Conservation (phyloP, 2,329 filamentous ascomycete genomes). For the Penicillium aurantiogriseum region DNA sequence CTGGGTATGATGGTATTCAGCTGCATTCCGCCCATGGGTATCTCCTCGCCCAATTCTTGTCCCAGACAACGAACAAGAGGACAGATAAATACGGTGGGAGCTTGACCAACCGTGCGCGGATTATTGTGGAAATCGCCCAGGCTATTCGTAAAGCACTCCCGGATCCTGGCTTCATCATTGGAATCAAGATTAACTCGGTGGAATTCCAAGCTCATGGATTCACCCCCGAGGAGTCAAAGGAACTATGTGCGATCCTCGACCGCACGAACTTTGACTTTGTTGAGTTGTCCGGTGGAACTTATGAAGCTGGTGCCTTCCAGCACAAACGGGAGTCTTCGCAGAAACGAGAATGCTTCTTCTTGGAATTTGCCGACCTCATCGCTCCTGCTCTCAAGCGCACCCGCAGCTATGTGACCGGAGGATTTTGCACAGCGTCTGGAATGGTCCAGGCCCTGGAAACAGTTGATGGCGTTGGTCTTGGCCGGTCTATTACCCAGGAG, state of each 20-base stretch:
- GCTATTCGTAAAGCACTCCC: conserved; percentile 19
- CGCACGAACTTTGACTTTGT: conserved; percentile 44
- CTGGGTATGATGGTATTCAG: conserved; percentile 24
- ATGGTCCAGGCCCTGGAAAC: conserved; percentile 58
- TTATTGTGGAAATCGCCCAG: conserved; percentile 22
- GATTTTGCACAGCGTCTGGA: conserved; percentile 54
- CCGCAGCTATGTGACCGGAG: conserved; percentile 55
- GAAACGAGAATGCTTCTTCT: conserved; percentile 59
- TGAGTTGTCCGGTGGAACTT: conserved; percentile 60
- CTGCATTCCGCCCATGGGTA: conserved; percentile 21
- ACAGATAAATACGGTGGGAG: conserved; percentile 22
- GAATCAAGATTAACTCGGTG: conserved; percentile 17
- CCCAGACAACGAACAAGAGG: conserved; percentile 18
- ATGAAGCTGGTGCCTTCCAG: conserved; percentile 53
- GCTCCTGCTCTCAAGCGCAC: conserved; percentile 37
- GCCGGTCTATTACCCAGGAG: conserved; percentile 53
- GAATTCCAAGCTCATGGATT: conserved; percentile 6
- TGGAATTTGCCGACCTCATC: conserved; percentile 59
- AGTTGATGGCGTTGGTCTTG: conserved; percentile 61
- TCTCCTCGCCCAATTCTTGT: conserved; percentile 24
- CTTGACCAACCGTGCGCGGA: conserved; percentile 21
- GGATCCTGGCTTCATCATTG: conserved; percentile 15
- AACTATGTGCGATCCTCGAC: conserved; percentile 39
- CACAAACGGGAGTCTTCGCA: conserved; percentile 56
- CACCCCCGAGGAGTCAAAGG: conserved; percentile 8